Evolutionary conservation across 768 basidiomycete species (phyloP), one percentile per base, ranked within the genome.

Genomic region (Brasilioporus rufonigricans): DNA sequence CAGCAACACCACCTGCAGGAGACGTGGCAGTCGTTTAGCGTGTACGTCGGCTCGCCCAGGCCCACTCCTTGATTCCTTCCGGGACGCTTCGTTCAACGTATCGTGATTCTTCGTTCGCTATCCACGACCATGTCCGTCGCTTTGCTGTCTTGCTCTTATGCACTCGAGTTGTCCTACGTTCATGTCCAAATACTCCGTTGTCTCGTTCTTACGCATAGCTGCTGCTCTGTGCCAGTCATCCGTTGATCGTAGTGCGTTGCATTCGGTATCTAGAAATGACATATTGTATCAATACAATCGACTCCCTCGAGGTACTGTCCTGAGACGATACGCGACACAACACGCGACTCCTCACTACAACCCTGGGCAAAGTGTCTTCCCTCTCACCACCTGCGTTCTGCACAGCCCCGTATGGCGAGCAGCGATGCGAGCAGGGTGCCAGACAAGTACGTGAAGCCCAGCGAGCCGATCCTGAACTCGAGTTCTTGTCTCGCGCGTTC

Each of bases 391-490:
- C 66, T 95, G 93, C 9, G 78, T 77, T 56, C 74, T 81, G 65
- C 92, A 94, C n/a, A 94, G 77, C 56, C 74, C 77, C 4, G 76
- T 31, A 76, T 71, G 2, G 77, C 71, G 26, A 78, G 58, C 4
- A 79, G 39, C 8, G 71, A 64, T 0, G 77, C 78, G 8, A 74
- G 47, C 29, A 83, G 61, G 52, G 82, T 92, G 0, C 92, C 92
- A 16, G 81, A 77, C 26, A 86, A 87, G 67, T 95, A 93, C 7
- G 91, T 78, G 55, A 94, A 87, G 1, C 93, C 93, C 43, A 96
- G 86, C 3, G 89, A 89, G 7, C 92, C 92, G 50, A 96, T 95
- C 77, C 85, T 86, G 74, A 93, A 94, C 72, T 94, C 93, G 43
- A 85, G 80, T 64, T 89, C 89, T 67, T 93, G 91, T 65, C 80